These are phyloP conservation scores for Hanseniaspora lachancei DNA, from an alignment of 805 yeast genomes.

Conservation along the genomic window DNA sequence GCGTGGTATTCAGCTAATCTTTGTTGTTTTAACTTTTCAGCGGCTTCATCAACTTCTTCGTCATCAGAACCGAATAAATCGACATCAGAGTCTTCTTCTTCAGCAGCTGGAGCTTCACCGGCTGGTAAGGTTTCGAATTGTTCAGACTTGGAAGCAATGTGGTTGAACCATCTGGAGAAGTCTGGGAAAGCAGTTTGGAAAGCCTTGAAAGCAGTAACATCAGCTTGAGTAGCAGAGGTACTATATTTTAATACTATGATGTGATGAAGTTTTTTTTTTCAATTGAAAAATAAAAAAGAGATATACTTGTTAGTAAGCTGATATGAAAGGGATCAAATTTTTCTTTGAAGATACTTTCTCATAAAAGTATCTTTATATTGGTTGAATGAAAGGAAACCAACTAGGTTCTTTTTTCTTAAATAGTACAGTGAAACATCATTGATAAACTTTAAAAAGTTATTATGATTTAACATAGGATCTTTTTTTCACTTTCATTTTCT, in stretches of 20 bases:
- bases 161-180: conserved; percentile 97
- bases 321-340: not conserved
- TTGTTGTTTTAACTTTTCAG: conserved; percentile 93
- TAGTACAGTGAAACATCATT: no score
- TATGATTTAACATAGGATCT: no score
- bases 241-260: conserved; percentile 28
- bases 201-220: conserved; percentile 86
- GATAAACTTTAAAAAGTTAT: no score
- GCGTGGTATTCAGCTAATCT: conserved; percentile 97
- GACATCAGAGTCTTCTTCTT: conserved; percentile 73
- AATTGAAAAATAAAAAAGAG: not conserved
- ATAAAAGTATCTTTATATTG: no score
- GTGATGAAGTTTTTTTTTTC: conserved; percentile 12
- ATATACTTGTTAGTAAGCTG: conserved; percentile 1
- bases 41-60: conserved; percentile 91
- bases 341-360: no score
- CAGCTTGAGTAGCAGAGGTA: conserved; percentile 87
- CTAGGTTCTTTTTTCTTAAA: no score
- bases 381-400: no score
- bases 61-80: conserved; percentile 79
- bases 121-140: conserved; percentile 77
- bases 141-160: conserved; percentile 83
- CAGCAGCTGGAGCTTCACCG: conserved; percentile 43
- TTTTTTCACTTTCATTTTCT: not conserved
- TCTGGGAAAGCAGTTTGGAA: conserved; percentile 85